Base-by-base conservation (phyloP, 2,329 filamentous ascomycete species). In the Talaromyces funiculosus region DNA sequence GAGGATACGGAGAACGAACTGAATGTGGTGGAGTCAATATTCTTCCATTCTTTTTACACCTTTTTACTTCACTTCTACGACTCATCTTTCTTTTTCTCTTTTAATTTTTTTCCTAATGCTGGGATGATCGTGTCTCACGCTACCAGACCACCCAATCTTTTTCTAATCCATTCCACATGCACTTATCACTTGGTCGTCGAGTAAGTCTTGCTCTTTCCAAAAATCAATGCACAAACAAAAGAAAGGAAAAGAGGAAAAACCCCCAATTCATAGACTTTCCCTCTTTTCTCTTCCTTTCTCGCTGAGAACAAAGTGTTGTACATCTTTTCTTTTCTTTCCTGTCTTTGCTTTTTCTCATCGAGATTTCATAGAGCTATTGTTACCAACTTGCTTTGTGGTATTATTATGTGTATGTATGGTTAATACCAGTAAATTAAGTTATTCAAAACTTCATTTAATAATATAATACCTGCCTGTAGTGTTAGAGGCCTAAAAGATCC, bases 371-470 rank as follows among this genome's bases (percentile, higher is more conserved):
- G 60, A 61, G 55, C 60, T 58, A 33, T 29, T 61, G 53, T 43
- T 42, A 24, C 18, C 29, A 53, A 54, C 29, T 61, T 58, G 38
- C 55, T 53, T 57, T 59, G 60, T 61, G 54, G 58, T 38, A 42
- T 47, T 54, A 54, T 61, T 58, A 61, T 61, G 53, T 61, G 60
- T 58, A 61, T 61, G 60, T 61, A 61, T 61, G 60, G 54, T 58
- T 58, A 58, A 61, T 61, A 61, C 60, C 55, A 40, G 55, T 61
- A 58, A 61, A 55, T 40, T 38, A 53, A 40, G 7, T 37, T 24
- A 51, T 53, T 26, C 22, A 35, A 42, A 26, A 0, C 24, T 37
- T 12, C 10, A 16, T 29, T 4, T 24, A 22, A n/a, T 37, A 18
- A 31, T 35, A 31, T 53, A 53, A 20, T 7, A 18, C 1, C 20